Evolutionary conservation across 345 rosid genomes (phyloP), one percentile per base, ranked within the genome.

Genomic region (Hevea brasiliensis): DNA sequence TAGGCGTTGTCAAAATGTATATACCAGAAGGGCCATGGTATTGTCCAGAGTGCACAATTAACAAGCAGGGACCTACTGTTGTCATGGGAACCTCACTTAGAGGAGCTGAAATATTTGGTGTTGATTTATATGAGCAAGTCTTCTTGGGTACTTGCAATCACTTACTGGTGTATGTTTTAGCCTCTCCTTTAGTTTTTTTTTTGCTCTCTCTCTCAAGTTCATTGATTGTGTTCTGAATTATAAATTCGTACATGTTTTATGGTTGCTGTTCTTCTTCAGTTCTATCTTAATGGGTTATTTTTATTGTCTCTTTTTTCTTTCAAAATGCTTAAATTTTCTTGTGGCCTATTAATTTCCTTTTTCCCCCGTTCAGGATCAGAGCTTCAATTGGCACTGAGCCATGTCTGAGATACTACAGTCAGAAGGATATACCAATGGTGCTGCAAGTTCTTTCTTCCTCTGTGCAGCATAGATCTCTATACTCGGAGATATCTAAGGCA

Each of bases 21-120:
- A 90, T 95, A 79, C 97, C 99, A 29, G 93, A 89, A 7, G 96
- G 98, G 50, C 80, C 91, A 37, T 95, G 99, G 99, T 88, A 81
- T 77, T 95, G 98, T 72, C 98, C 96, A 1, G 99, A 95, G 84
- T 95, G 99, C 82, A 78, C 85, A 48, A 80, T 86, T 71, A 85
- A 81, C 71, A 91, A 86, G 82, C 56, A 81, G 70, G 97, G 87
- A 68, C 93, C 91, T 60, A 72, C 83, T 41, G 70, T 89, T 78
- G 75, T 88, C 55, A 60, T 53, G 37, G 87, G 88, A 63, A 87
- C 96, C 21, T 86, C 93, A 68, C 93, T 91, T 47, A 87, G 81
- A 74, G 99, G 99, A 80, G 98, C 96, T 29, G 85, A 85, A 72
- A 54, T 84, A 54, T 95, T 91, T 75, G 99, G 99, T 64, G 78